Percentiles rank a stretch among this genome's conserved stretches.
These are phyloP conservation scores for Pythium brassicae DNA, from an alignment of 352 stramenopile species.

Conservation along the genomic window DNA sequence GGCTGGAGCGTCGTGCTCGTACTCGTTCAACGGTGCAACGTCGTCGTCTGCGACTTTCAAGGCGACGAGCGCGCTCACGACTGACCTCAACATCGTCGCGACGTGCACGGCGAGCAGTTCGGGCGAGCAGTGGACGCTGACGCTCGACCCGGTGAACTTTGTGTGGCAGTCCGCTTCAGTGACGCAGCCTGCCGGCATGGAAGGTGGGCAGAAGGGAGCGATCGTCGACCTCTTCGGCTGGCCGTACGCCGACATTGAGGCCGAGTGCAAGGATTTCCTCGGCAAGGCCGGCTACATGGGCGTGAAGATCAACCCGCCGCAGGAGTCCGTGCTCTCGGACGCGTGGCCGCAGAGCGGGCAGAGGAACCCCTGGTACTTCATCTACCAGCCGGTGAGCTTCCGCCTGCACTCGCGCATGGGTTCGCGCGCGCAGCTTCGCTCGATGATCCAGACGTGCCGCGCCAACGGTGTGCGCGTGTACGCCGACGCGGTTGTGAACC, in stretches of 20 bases:
- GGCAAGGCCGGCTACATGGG: conserved; percentile 65
- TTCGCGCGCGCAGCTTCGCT: conserved; percentile 37
- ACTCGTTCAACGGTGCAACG: conserved; percentile 30
- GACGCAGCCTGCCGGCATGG: conserved; percentile 25
- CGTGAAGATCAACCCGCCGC: conserved; percentile 64
- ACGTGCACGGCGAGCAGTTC: conserved; percentile 16
- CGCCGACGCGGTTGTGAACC: conserved; percentile 54
- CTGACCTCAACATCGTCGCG: conserved; percentile 28
- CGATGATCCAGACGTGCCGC: conserved; percentile 66
- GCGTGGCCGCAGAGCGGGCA: conserved; percentile 27
- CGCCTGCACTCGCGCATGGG: conserved; percentile 54
- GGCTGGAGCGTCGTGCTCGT: conserved; percentile 18
- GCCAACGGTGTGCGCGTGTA: conserved; percentile 60
- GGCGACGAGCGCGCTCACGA: conserved; percentile 19
- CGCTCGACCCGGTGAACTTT: conserved; percentile 62
- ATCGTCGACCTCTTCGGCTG: conserved; percentile 72
- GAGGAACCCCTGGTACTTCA: conserved; percentile 67
- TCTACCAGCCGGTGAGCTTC: conserved; percentile 66
- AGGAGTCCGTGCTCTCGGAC: conserved; percentile 52
- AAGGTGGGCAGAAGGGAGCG: conserved; percentile 47
- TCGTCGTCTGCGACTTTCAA: conserved; percentile 19
- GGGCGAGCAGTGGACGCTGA: conserved; percentile 25
- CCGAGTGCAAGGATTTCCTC: conserved; percentile 56
- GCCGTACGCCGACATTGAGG: conserved; percentile 57
- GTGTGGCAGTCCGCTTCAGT: conserved; percentile 47